Conservation (phyloP, 208 protist species). For the Vickermania ingenoplastis region DNA sequence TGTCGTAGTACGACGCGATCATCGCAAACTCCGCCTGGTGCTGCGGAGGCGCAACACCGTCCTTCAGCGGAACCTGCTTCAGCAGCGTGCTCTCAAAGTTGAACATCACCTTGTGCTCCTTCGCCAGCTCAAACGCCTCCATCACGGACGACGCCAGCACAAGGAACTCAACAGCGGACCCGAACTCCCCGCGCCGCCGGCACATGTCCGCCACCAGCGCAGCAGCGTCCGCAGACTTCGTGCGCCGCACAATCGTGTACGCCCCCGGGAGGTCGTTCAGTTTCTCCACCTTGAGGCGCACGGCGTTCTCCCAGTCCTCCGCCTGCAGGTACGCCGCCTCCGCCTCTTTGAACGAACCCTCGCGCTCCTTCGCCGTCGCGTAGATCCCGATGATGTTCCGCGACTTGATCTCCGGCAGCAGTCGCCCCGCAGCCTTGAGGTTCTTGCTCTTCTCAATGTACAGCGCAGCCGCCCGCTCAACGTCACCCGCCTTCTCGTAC, state of each 20-base stretch:
- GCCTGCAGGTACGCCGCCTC: slow-evolving; percentile 89
- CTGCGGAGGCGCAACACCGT: slow-evolving; percentile 67
- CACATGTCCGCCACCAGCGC: slow-evolving; percentile 89
- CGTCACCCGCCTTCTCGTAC: slow-evolving; percentile 88
- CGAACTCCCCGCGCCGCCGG: slow-evolving; percentile 72
- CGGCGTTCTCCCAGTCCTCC: slow-evolving; percentile 93
- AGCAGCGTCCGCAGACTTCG: slow-evolving; percentile 87
- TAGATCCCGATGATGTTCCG: slow-evolving; percentile 93
- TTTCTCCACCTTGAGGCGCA: slow-evolving; percentile 92
- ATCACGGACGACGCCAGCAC: slow-evolving; percentile 87
- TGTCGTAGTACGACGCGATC: slow-evolving; percentile 93
- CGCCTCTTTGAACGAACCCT: slow-evolving; percentile 88
- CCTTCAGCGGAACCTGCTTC: slow-evolving; percentile 65
- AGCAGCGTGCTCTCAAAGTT: slow-evolving; percentile 77
- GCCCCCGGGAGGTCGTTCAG: slow-evolving; percentile 90
- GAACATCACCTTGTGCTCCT: slow-evolving; percentile 77
- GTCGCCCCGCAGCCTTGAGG: slow-evolving; percentile 69
- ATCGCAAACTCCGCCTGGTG: slow-evolving; percentile 67
- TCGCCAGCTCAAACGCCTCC: slow-evolving; percentile 93
- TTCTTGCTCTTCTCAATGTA: slow-evolving; percentile 93
- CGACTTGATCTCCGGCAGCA: slow-evolving; percentile 86
- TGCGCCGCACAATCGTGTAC: slow-evolving; percentile 92
- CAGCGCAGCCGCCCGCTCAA: slow-evolving; percentile 90
- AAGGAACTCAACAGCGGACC: slow-evolving; percentile 94
- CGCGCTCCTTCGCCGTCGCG: slow-evolving; percentile 79